Evolutionary conservation across 331 rosid genomes (phyloP).

Genomic region (Quercus phellos): DNA sequence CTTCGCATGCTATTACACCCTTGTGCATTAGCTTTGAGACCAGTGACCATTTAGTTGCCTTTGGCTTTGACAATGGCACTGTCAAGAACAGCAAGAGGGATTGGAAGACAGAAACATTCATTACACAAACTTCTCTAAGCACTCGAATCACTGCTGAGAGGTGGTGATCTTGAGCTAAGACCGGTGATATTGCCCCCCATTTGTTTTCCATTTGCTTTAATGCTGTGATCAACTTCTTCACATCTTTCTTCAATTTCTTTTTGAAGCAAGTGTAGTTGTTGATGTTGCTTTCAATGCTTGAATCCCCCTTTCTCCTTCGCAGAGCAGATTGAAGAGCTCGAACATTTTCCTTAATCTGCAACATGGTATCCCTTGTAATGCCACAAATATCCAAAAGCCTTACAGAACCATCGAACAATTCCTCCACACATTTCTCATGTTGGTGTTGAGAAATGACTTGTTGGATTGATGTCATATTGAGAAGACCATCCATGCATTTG

Average conservation of each 20-base stretch:
- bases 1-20: slow-evolving; percentile 32
- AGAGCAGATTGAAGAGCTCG: slow-evolving; percentile 56
- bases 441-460: slow-evolving; percentile 36
- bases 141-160: slow-evolving; percentile 32
- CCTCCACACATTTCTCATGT: slow-evolving; percentile 36
- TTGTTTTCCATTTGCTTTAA: slow-evolving; percentile 41
- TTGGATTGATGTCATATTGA: slow-evolving; percentile 50
- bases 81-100: slow-evolving; percentile 41
- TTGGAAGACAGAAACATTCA: slow-evolving; percentile 42
- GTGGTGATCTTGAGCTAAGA: slow-evolving; percentile 30
- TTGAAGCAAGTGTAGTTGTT: slow-evolving; percentile 35
- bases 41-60: slow-evolving; percentile 36
- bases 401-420: slow-evolving; percentile 56
- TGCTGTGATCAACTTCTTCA: slow-evolving; percentile 33
- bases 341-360: slow-evolving; percentile 51
- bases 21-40: slow-evolving; percentile 48
- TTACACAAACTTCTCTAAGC: slow-evolving; percentile 38
- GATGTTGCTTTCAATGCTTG: slow-evolving; percentile 34
- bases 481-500: slow-evolving; percentile 45
- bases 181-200: slow-evolving; percentile 20
- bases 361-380: slow-evolving; percentile 41
- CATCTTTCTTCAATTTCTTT: slow-evolving; percentile 53
- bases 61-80: slow-evolving; percentile 29
- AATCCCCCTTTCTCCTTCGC: slow-evolving; percentile 57
- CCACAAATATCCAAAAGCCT: slow-evolving; percentile 59